Percentiles rank a stretch among this genome's conserved stretches.
These are phyloP conservation scores for Elaeagnus macrophylla DNA, from an alignment of 306 rosid genomes.

Conservation along the genomic window DNA sequence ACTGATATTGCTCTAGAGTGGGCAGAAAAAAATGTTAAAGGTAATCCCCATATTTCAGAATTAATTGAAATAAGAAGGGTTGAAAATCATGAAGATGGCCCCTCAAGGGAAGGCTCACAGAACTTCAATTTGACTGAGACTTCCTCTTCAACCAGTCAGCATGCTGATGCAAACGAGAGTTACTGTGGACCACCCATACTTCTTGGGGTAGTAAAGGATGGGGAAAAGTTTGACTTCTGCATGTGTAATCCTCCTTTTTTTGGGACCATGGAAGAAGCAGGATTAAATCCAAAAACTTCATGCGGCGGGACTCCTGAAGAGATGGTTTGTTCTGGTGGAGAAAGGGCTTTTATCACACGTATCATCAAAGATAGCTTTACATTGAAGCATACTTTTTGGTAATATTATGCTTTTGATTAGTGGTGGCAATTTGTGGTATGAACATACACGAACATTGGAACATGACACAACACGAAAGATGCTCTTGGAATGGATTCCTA, in stretches of 20 bases:
- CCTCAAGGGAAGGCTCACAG: conserved; percentile 23
- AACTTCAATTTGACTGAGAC: conserved; percentile 15
- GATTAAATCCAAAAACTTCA: conserved; percentile 77
- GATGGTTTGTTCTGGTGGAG: conserved; percentile 91
- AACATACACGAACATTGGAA: too few relatives aligned
- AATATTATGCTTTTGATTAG: conserved; percentile 9
- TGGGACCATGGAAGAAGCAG: conserved; percentile 75
- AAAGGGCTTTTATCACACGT: conserved; percentile 65
- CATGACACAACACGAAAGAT: too few relatives aligned
- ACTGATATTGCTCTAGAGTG: conserved; percentile 82
- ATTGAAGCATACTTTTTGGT: conserved; percentile 58
- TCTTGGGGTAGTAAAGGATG: conserved; percentile 63
- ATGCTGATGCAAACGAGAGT: conserved; percentile 14
- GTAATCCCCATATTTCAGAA: conserved; percentile 54
- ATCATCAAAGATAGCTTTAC: conserved; percentile 64
- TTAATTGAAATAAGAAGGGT: conserved; percentile 74
- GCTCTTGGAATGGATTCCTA: too few relatives aligned
- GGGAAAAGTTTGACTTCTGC: conserved; percentile 83
- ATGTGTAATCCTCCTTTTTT: conserved; percentile 97
- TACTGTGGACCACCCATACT: conserved; percentile 70
- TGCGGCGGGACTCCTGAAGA: conserved; percentile 75
- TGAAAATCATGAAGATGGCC: conserved; percentile 22
- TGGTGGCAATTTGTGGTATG: too few relatives aligned
- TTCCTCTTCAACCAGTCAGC: conserved; percentile 28
- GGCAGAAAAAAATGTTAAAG: conserved; percentile 58